These are phyloP conservation scores for Keithomyces neogunnii DNA, from an alignment of 2,329 filamentous ascomycete genomes.

Conservation along the genomic window DNA sequence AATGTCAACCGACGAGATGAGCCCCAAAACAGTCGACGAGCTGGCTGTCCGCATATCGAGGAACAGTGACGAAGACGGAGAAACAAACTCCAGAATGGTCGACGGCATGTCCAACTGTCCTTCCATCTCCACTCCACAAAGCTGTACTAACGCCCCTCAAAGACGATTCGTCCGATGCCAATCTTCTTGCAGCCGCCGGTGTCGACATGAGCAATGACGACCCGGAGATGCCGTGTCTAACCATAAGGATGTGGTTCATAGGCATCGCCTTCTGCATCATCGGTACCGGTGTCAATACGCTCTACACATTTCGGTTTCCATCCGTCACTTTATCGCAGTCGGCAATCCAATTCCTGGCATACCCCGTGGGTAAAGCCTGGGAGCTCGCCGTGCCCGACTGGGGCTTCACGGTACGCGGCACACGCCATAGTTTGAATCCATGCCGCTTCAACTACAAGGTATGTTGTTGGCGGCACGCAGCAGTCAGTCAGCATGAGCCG, in stretches of 20 bases:
- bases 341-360: constrained; percentile 33
- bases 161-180: constrained; percentile 1
- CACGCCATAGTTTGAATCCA: constrained; percentile 21
- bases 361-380: constrained; percentile 32
- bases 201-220: constrained; percentile 20
- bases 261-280: constrained; percentile 28
- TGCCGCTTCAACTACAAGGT: constrained; percentile 28
- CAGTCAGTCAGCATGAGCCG: not conserved
- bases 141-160: not conserved
- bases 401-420: constrained; percentile 17
- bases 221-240: constrained; percentile 22
- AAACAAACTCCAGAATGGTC: not conserved
- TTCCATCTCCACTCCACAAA: not conserved
- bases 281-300: constrained; percentile 29
- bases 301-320: constrained; percentile 29
- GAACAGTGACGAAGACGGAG: not conserved
- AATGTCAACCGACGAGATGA: not conserved
- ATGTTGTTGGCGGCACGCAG: constrained; percentile 21
- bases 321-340: constrained; percentile 24
- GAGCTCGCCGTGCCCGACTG: constrained; percentile 22
- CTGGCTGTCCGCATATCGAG: not conserved
- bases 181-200: constrained; percentile 21
- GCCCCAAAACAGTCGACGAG: not conserved
- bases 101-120: not conserved
- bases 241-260: constrained; percentile 29